Evolutionary conservation across 2,329 filamentous ascomycete genomes (phyloP), one percentile per base, ranked within the genome.

Genomic region (Ascochyta clinopodiicola): DNA sequence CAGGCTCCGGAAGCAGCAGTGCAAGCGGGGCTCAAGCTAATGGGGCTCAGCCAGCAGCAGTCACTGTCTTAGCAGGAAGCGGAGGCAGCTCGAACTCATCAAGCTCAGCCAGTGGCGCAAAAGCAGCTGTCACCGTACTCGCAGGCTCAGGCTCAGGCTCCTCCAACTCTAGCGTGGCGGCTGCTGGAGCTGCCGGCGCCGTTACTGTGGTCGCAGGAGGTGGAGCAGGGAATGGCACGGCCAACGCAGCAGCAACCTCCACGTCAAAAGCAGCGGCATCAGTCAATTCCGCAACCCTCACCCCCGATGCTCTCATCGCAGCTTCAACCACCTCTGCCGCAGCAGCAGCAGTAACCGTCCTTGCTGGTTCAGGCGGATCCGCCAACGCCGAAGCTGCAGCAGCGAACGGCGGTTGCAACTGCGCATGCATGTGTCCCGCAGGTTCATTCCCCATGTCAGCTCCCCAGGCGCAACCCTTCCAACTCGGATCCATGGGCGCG

Each of bases 381-480:
- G 24, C 21, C 15, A 53, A 25, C 8, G 54, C 59, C 1, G 47
- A 27, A 34, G 47, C 55, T 2, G 52, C 59, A 12, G 59, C 65
- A 7, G 61, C 52, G 17, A 59, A 60, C 24, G 62, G 57, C 21
- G 61, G 55, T 8, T 74, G 72, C 44, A 63, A 57, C 27, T 75
- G 72, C 47, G 55, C 62, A n/a, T 75, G 71, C 49, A 37, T 52
- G 32, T 74, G 72, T 51, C 70, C 70, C 2, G 61, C 62, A 1
- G 67, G 63, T 6, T 59, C 64, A 6, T 73, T 72, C 55, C 70
- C 72, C 17, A 74, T 74, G 70, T 38, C 55, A 1, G 61, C 67
- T 13, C 67, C 70, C 0, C 53, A 57, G 25, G 63, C 69, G 1
- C 66, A 62, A 10, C 62, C 71, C 9, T 71, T 73, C 61, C 64